phyloP scores from a whole-genome alignment of 2,329 filamentous ascomycete genomes.

The Fusarium nanum region DNA sequence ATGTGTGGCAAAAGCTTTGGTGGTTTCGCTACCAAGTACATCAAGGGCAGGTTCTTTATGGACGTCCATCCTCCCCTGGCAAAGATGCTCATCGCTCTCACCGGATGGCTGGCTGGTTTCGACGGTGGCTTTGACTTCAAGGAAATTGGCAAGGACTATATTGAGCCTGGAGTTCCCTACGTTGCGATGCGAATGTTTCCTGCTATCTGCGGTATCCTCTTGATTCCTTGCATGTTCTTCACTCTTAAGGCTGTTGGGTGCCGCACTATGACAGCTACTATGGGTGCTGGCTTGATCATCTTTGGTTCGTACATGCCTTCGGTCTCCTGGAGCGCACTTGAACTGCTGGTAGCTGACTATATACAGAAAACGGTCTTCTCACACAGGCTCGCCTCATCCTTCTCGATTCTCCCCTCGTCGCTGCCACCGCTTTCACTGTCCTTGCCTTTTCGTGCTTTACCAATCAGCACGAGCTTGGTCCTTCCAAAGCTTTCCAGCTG shows the following conservation, averaged over 20 bases:
- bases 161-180: slow-evolving; percentile 94
- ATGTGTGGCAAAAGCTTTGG: slow-evolving; percentile 77
- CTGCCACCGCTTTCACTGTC: slow-evolving; percentile 91
- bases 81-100: slow-evolving; percentile 95
- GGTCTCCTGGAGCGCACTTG: neutral
- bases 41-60: slow-evolving; percentile 99
- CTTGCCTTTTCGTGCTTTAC: slow-evolving; percentile 92
- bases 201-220: slow-evolving; percentile 86
- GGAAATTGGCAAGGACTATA: slow-evolving; percentile 98
- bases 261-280: slow-evolving; percentile 82
- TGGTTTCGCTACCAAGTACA: slow-evolving; percentile 98
- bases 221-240: slow-evolving; percentile 93
- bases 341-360: slow-evolving; percentile 43
- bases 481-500: slow-evolving; percentile 84
- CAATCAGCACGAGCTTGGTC: slow-evolving; percentile 96
- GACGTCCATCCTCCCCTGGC: slow-evolving; percentile 98
- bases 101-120: slow-evolving; percentile 94
- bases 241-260: slow-evolving; percentile 92
- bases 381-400: slow-evolving; percentile 96
- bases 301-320: slow-evolving; percentile 75
- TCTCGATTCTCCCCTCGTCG: slow-evolving; percentile 92
- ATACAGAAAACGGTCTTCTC: slow-evolving; percentile 88
- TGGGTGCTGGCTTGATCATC: slow-evolving; percentile 88
- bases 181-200: slow-evolving; percentile 97
- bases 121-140: slow-evolving; percentile 98